Percentiles rank a stretch among this genome's conserved stretches.
Evolutionary conservation across 2,329 filamentous ascomycete species (phyloP).

Genomic region (Penicillium decumbens): DNA sequence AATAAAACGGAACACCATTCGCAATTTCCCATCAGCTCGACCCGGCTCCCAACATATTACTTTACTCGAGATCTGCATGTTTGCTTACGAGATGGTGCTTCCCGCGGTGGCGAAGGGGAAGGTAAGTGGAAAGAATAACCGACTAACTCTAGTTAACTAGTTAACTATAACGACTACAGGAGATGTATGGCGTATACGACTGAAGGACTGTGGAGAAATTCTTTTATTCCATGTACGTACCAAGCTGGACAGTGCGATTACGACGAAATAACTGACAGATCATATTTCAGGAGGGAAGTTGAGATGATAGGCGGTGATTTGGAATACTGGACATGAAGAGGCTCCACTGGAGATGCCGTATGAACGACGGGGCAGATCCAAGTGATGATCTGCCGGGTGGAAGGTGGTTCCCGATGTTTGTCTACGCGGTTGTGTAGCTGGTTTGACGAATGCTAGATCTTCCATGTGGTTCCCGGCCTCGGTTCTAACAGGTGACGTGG

Average conservation of each 20-base stretch:
- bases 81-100: neutral
- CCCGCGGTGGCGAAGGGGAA: neutral
- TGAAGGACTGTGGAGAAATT: no score
- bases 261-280: slow-evolving; percentile 4
- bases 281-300: neutral
- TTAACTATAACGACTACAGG: no score
- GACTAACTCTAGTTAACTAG: no score
- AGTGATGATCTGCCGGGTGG: neutral
- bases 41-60: neutral
- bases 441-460: neutral
- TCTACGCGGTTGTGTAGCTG: no score
- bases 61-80: slow-evolving; percentile 10
- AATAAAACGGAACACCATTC: slow-evolving; percentile 4
- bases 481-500: neutral
- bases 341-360: neutral
- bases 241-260: neutral
- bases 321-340: neutral
- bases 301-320: neutral
- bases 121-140: neutral
- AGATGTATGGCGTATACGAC: no score
- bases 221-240: no score
- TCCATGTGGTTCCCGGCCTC: neutral
- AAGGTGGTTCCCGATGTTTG: neutral
- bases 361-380: neutral
- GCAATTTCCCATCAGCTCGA: slow-evolving; percentile 16